Evolutionary conservation across 192 early-diverging fungal species (phyloP).

Genomic region (Coemansia sp.): DNA sequence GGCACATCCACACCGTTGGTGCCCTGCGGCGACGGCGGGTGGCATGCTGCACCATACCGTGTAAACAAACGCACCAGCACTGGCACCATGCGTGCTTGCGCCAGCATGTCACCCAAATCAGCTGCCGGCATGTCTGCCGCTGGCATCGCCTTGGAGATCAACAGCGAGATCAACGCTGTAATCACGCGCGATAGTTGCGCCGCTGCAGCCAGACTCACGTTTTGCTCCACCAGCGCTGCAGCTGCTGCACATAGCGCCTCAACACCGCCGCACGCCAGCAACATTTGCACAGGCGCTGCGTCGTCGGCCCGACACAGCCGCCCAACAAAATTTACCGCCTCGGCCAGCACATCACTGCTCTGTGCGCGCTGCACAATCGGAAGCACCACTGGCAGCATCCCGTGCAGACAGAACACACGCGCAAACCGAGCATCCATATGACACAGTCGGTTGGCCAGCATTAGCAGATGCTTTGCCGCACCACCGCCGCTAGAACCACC

Average conservation of each 20-base stretch:
- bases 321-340: conserved; percentile 38
- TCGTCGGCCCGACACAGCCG: conserved; percentile 43
- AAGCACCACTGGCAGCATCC: conserved; percentile 41
- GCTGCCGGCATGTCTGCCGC: conserved; percentile 22
- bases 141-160: conserved; percentile 39
- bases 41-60: conserved; percentile 51
- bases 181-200: conserved; percentile 42
- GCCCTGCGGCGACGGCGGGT: conserved; percentile 17
- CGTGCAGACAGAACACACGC: conserved; percentile 47
- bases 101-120: conserved; percentile 40
- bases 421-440: conserved; percentile 41
- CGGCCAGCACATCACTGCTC: conserved; percentile 30
- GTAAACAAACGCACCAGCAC: conserved; percentile 28
- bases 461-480: conserved; percentile 30
- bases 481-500: conserved; percentile 18
- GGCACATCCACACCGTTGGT: conserved; percentile 14
- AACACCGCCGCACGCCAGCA: conserved; percentile 49
- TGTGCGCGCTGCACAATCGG: conserved; percentile 18
- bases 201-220: conserved; percentile 24
- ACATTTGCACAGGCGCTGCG: conserved; percentile 39
- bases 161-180: conserved; percentile 35
- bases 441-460: conserved; percentile 46
- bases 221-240: conserved; percentile 19
- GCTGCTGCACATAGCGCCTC: conserved; percentile 35
- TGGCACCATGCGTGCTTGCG: conserved; percentile 25